Evolutionary conservation across 148 eudicot species (phyloP).

Genomic region (Rhododendron mucronatum): DNA sequence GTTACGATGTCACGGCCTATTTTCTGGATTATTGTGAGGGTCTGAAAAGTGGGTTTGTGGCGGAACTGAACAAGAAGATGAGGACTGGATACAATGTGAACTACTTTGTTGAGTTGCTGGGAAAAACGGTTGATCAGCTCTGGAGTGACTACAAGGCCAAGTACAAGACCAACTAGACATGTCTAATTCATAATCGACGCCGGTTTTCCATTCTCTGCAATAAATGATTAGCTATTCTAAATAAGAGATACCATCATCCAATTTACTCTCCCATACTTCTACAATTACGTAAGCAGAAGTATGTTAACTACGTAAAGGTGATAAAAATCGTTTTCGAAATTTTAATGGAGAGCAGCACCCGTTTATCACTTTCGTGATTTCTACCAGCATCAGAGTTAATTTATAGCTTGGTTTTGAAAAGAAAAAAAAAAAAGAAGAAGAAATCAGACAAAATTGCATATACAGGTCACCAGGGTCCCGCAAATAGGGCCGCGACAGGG

Average conservation of each 20-base stretch:
- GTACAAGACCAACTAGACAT: not conserved
- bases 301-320: too few relatives aligned
- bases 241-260: not conserved
- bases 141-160: slow-evolving; percentile 36
- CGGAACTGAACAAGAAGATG: slow-evolving; percentile 35
- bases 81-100: slow-evolving; percentile 15
- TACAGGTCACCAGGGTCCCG: too few relatives aligned
- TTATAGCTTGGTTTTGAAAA: too few relatives aligned
- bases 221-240: not conserved
- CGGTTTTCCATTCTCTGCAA: not conserved
- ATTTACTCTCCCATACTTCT: too few relatives aligned
- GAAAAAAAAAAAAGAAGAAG: too few relatives aligned
- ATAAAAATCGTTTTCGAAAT: too few relatives aligned
- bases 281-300: too few relatives aligned
- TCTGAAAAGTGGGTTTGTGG: slow-evolving; percentile 31
- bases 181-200: not conserved
- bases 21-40: slow-evolving; percentile 39
- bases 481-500: too few relatives aligned
- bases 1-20: slow-evolving; percentile 32
- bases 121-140: slow-evolving; percentile 32
- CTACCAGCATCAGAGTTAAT: too few relatives aligned
- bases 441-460: too few relatives aligned
- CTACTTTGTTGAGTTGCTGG: slow-evolving; percentile 31
- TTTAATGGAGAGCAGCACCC: too few relatives aligned
- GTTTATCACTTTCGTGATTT: too few relatives aligned